Conservation (phyloP, 257 asterid genomes). For the Solanum tacnaense region DNA sequence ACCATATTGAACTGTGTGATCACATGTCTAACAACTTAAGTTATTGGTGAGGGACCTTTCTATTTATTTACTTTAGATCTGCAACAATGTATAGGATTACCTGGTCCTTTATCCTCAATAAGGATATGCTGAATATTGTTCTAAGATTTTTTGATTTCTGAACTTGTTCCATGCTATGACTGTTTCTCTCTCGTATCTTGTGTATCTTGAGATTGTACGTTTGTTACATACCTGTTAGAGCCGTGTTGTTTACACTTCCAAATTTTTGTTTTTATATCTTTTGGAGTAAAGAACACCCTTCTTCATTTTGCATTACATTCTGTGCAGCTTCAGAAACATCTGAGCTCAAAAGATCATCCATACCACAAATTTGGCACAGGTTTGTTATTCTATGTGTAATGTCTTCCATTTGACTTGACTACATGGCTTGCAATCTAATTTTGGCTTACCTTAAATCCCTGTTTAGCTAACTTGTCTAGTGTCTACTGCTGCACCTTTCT, state of each 20-base stretch:
- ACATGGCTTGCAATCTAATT: background rate
- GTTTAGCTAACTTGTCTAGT: background rate
- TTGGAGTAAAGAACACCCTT: background rate
- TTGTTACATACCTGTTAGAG: background rate
- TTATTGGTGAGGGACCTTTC: background rate
- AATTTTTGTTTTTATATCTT: background rate
- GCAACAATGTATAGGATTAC: background rate
- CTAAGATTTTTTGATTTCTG: background rate
- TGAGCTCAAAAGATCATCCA: constrained; percentile 70
- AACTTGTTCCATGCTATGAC: background rate
- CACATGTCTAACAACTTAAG: background rate
- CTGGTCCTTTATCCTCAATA: background rate
- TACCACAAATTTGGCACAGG: constrained; percentile 99
- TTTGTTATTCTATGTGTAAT: constrained; percentile 13
- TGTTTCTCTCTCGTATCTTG: background rate
- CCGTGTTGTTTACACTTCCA: background rate
- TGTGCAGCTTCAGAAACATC: constrained; percentile 86
- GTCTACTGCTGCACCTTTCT: background rate
- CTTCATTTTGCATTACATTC: background rate
- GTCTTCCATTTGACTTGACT: background rate
- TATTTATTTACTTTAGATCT: background rate
- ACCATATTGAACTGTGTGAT: background rate
- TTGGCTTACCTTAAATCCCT: background rate
- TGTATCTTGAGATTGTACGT: background rate
- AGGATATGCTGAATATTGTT: background rate